phyloP scores from a whole-genome alignment of 345 rosid species.

The Melaleuca alternifolia region DNA sequence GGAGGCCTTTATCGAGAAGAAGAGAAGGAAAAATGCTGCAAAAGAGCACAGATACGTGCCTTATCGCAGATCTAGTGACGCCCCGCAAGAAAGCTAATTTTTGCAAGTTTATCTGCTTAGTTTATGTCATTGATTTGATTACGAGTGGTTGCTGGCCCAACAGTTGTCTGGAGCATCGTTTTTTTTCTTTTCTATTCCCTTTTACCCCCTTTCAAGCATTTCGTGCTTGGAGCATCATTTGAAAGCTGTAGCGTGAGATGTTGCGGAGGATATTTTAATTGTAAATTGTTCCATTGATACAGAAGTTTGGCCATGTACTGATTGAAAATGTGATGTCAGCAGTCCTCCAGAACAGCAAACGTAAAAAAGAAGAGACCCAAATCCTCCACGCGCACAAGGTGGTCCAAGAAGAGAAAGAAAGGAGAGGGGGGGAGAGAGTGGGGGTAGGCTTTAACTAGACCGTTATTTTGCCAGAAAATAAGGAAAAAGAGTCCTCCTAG shows the following conservation, averaged over 20 bases:
- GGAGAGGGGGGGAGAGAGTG: too few species aligned
- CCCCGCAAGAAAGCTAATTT: constrained; percentile 15
- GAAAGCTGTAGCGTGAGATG: background rate
- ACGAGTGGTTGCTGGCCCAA: background rate
- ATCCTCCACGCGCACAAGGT: background rate
- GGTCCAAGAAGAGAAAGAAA: background rate
- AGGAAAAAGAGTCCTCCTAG: background rate
- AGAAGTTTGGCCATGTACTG: background rate
- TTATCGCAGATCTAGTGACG: constrained; percentile 39
- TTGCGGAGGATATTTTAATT: background rate
- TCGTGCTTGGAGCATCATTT: background rate
- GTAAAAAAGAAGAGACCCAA: background rate
- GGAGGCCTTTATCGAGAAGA: constrained; percentile 67
- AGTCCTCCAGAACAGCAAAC: background rate
- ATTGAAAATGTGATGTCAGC: background rate
- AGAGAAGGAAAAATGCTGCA: constrained; percentile 79
- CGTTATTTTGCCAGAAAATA: background rate
- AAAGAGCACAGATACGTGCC: constrained; percentile 90
- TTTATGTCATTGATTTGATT: background rate
- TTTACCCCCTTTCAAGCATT: background rate
- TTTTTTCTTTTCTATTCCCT: background rate
- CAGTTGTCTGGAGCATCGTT: background rate
- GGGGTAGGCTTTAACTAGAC: background rate
- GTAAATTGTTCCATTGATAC: background rate
- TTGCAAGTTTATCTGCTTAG: background rate